These are phyloP conservation scores for Hypoxylon lienhwacheense DNA, from an alignment of 495 filamentous ascomycete species.

Conservation along the genomic window DNA sequence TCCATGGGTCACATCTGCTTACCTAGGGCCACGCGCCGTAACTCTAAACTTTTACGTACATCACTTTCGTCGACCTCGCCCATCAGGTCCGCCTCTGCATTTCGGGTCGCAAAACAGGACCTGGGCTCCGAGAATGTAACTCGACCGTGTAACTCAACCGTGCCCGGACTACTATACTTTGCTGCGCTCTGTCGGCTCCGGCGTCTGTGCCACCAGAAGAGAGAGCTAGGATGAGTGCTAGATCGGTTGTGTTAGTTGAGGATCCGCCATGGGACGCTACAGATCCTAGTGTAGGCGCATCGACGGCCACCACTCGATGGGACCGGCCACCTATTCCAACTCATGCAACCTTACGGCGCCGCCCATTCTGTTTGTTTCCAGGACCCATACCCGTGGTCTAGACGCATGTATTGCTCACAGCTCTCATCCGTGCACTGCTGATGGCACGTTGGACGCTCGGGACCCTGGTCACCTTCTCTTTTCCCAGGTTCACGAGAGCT, in stretches of 20 bases:
- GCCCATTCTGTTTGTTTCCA: neutral
- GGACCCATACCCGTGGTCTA: conserved; percentile 27
- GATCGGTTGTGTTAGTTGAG: too few relatives aligned
- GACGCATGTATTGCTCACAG: conserved; percentile 23
- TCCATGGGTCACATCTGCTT: conserved; percentile 23
- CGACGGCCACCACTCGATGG: too few relatives aligned
- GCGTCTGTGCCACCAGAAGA: too few relatives aligned
- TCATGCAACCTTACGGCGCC: conserved; percentile 16
- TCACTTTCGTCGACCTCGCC: neutral
- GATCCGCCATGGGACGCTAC: too few relatives aligned
- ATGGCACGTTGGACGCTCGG: conserved; percentile 24
- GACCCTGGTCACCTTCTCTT: conserved; percentile 34
- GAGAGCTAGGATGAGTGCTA: too few relatives aligned
- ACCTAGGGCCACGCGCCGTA: conserved; percentile 27
- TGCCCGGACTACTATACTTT: conserved; percentile 12
- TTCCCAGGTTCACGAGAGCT: conserved; percentile 33
- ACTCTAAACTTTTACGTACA: conserved; percentile 13
- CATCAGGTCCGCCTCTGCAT: neutral
- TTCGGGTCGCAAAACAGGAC: conserved; percentile 21
- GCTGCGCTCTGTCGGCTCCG: conserved; percentile 2
- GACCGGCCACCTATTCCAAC: too few relatives aligned
- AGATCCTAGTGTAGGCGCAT: too few relatives aligned
- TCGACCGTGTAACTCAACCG: conserved; percentile 21
- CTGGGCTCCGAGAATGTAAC: conserved; percentile 28
- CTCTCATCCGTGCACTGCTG: conserved; percentile 23